Conservation (phyloP, 495 filamentous ascomycete genomes). For the Chaetomidium leptoderma region DNA sequence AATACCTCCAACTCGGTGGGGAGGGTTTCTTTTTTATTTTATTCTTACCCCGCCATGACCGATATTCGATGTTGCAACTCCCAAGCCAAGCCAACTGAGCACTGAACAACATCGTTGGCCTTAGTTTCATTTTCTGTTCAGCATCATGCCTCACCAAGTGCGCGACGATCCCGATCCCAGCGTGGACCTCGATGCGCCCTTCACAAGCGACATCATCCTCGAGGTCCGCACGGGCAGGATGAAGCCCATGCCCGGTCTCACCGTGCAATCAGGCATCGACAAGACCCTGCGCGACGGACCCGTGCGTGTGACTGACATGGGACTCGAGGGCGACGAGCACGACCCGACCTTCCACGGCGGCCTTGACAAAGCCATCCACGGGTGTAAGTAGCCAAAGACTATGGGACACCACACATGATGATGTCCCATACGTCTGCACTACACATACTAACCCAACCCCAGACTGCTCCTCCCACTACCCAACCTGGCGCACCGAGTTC, state of each 20-base stretch:
- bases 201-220: conserved; percentile 43
- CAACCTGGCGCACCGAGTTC: conserved; percentile 43
- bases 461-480: conserved; percentile 53
- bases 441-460: not conserved
- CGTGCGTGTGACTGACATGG: conserved; percentile 42
- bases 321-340: conserved; percentile 53
- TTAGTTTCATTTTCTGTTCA: not conserved
- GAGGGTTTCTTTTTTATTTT: no score
- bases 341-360: conserved; percentile 54
- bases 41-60: no score
- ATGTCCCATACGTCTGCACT: no score
- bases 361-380: conserved; percentile 53
- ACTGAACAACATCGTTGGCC: no score
- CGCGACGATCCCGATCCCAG: conserved; percentile 8
- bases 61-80: no score
- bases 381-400: conserved; percentile 35
- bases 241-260: conserved; percentile 43
- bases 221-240: conserved; percentile 53
- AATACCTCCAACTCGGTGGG: no score
- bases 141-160: conserved; percentile 19
- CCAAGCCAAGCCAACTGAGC: no score
- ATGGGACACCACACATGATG: not conserved
- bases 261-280: conserved; percentile 49
- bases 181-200: conserved; percentile 40
- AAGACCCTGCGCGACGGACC: conserved; percentile 40